Base-by-base conservation (phyloP, 192 early-diverging fungal species). In the Phlyctochytrium arcticum region DNA sequence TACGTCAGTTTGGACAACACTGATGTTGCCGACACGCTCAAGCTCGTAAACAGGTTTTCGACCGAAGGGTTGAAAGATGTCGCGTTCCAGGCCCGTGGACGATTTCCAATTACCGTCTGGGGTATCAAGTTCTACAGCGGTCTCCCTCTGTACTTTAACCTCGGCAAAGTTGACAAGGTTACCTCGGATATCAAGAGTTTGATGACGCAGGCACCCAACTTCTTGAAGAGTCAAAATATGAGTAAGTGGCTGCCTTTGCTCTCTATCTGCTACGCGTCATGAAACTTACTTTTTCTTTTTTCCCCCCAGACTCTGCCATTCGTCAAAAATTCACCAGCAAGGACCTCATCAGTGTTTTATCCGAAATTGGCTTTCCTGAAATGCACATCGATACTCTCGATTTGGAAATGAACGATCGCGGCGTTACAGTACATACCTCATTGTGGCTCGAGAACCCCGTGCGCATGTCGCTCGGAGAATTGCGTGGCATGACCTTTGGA, bases 111-210 rank as follows among this genome's bases (percentile, higher is more conserved):
- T 42, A 62, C 24, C 53, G 27, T 70, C 50, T 73, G 67, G 54
- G 75, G 75, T 2, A 67, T 77, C 56, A 69, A 71, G 19, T 47
- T 62, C 26, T 77, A 77, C 68, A 60, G 56, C n/a, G 50, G 47
- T 9, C 48, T 77, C 8, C 68, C 71, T 26, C 42, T 77, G 23
- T 70, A 73, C 55, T 32, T 70, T 12, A 65, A 64, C 61, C 26
- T 73, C 15, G 67, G 60, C 32, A 51, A 68, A 42, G 60, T 71
- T 42, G 30, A 56, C 35, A 50, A 36, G 39, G 24, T 35, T 37
- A 30, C 24, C 42, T 48, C 57, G 29, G 42, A 74, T 12, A 48
- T 56, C 26, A 54, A 56, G 37, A 29, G 42, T 1, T 32, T 54
- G 6, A 48, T 54, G n/a, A 63, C 39, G 37, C 6, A n/a, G 24